Conservation (phyloP, 306 rosid genomes). For the Cotoneaster glaucophyllus region DNA sequence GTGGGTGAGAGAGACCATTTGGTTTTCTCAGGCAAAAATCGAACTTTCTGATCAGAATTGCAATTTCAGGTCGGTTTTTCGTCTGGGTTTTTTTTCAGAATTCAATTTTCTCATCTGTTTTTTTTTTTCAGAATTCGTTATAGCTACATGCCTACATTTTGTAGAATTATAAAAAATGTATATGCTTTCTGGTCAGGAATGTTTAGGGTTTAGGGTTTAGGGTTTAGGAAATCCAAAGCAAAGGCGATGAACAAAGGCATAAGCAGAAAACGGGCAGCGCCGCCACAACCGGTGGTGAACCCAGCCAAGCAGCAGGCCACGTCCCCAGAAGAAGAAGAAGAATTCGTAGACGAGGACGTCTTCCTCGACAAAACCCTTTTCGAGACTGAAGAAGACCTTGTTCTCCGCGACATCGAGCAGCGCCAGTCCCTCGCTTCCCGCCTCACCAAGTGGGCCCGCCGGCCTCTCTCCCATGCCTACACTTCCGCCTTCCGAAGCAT, state of each 20-base stretch:
- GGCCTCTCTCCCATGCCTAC: conserved; percentile 52
- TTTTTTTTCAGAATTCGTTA: too few species aligned
- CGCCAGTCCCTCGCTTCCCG: conserved; percentile 70
- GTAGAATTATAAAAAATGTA: too few species aligned
- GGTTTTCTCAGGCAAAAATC: too few species aligned
- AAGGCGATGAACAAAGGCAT: conserved; percentile 37
- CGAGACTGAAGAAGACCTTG: conserved; percentile 66
- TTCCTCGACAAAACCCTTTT: conserved; percentile 70
- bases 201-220: too few species aligned
- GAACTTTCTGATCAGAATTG: too few species aligned
- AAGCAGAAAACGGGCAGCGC: conserved; percentile 50
- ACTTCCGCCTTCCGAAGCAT: conserved; percentile 46
- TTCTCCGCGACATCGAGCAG: conserved; percentile 77
- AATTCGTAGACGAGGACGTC: conserved; percentile 84
- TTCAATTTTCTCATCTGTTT: too few species aligned
- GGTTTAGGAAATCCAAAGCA: neutral
- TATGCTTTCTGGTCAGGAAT: too few species aligned
- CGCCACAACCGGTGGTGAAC: conserved; percentile 32
- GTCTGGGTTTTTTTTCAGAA: too few species aligned
- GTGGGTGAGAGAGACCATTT: too few species aligned
- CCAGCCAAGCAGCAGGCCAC: conserved; percentile 48
- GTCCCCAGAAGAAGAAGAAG: conserved; percentile 58
- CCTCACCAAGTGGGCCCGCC: conserved; percentile 74
- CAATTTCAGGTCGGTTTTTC: too few species aligned
- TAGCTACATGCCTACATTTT: too few species aligned